Base-by-base conservation (phyloP, 2,329 filamentous ascomycete genomes). In the Botrytis elliptica region DNA sequence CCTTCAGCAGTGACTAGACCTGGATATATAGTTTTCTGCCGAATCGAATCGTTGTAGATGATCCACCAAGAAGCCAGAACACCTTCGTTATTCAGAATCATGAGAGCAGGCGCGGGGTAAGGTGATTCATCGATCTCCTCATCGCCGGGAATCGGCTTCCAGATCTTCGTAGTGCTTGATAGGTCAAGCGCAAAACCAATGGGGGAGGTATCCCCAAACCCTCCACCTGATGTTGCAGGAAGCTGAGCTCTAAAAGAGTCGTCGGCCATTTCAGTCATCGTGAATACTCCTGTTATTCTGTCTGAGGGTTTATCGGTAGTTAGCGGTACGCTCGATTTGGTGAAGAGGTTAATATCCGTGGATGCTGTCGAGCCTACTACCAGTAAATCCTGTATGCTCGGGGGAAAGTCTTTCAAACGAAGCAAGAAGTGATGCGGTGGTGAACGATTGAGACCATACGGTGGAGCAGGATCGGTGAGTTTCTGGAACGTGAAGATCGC, bases 11-110 rank as follows among this genome's bases (percentile, higher is more conserved):
- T 84, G 59, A 86, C 84, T 76, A 98, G 85, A 7, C 92, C 93
- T 59, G 91, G 88, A 81, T 94, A 98, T 0, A 89, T 88, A 10
- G 89, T 89, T 5, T 91, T 91, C 78, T 91, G 86, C 74, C 91
- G 89, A 75, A 99, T 90, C 2, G 95, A 94, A 60, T 97, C 94
- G 52, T 92, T 89, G 83, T 98, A 98, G 33, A 98, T 88, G 62
- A 98, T 84, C 93, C 95, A 98, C 94, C 95, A 99, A 20, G 90
- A 88, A 64, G 89, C 90, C 25, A 99, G 85, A 16, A 97, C 84
- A 76, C 96, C 96, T 79, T 98, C 93, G 77, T 97, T 91, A 75
- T 97, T 98, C 25, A 99, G 85, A 44, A 94, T 87, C 86, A 96
- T 91, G 60, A 97, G 86, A 18, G 91, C 93, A 9, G 96, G 96